Evolutionary conservation across 1,284 basidiomycete species (phyloP), one percentile per base, ranked within the genome.

Genomic region (Leccinum fallax): DNA sequence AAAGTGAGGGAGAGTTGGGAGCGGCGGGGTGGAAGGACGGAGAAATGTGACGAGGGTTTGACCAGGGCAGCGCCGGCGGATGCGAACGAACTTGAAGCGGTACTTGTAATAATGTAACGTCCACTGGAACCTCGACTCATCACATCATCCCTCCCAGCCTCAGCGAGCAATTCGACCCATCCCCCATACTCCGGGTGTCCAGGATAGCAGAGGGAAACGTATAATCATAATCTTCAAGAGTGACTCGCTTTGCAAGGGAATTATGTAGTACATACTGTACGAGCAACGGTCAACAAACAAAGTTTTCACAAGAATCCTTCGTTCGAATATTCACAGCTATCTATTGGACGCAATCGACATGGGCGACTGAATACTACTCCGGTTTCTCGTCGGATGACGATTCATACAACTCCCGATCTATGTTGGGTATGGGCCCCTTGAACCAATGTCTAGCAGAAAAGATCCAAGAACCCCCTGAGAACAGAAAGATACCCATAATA

Each of bases 371-470:
- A 32, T 32, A 52, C 43, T 55, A 59, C 26, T 64, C 61, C 16
- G 55, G 59, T 19, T 66, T 70, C 21, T 53, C 49, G 16, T 61
- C 54, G 19, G 54, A 46, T 28, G 53, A 57, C 34, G 36, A 26
- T 26, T 38, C 24, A 55, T 34, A 46, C 36, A 40, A 38, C 26
- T 65, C 49, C 19, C 30, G 28, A 28, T 64, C 63, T 30, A 64
- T 49, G 55, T 65, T 71, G 16, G 69, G 54, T 46, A 88, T 75
- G 5, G 86, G 86, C 0, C 86, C 86, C 28, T 73, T 79, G 73
- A 89, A 89, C 87, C 88, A 89, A 60, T 83, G 81, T 24, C 77
- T 79, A 0, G 87, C 86, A 10, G 86, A 88, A 19, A 86, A 32
- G 0, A 85, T 66, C 86, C 88, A 89, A 15, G 83, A 87, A 2